Base-by-base conservation (phyloP, 495 filamentous ascomycete species). In the Aspergillus nidulans region DNA sequence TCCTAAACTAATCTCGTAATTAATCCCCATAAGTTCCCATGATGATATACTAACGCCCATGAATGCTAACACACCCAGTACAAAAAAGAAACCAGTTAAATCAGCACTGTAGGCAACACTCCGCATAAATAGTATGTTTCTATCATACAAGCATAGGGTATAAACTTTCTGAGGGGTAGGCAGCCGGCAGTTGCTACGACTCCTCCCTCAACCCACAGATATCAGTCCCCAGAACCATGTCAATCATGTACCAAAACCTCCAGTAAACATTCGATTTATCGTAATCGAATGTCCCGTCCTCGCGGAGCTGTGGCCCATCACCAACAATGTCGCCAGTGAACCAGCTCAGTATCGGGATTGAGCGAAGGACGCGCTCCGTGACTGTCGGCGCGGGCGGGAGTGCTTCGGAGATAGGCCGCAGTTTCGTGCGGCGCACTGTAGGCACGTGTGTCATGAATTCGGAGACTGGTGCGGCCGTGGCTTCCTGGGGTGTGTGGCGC, bases 271-370 rank as follows among this genome's bases (percentile, higher is more conserved):
- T 88, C 3, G 90, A 90, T 55, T 76, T 81, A 34, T 77, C 79
- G 69, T 81, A 86, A 60, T 96, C 90, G 56, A 95, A 91, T 1
- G 81, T 80, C n/a, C 90, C 90, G 44, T 83, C 74, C n/a, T 91
- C 90, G 30, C 76, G 83, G 39, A 88, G 78, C 36, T 89, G 88
- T 19, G 92, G 84, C 49, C 84, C 81, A 57, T 84, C 84, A 4
- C 90, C 91, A 52, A 95, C 92, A 53, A 94, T 83, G 55, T 90
- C 87, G 24, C 86, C 82, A 4, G 81, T 85, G 58, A 91, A 86
- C 81, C 85, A 87, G 52, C 75, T 79, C 48, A 88, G 62, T 44
- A 87, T 71, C 0, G 86, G 85, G 30, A 90, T 81, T 23, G 80
- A 78, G 34, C 75, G 76, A 28, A 87, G 64, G 13, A 85, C 59